A percentile compares a stretch with the other conserved stretches of the same genome.
These are phyloP conservation scores for Eucalyptus tenuipes DNA, from an alignment of 345 rosid species.

Conservation along the genomic window DNA sequence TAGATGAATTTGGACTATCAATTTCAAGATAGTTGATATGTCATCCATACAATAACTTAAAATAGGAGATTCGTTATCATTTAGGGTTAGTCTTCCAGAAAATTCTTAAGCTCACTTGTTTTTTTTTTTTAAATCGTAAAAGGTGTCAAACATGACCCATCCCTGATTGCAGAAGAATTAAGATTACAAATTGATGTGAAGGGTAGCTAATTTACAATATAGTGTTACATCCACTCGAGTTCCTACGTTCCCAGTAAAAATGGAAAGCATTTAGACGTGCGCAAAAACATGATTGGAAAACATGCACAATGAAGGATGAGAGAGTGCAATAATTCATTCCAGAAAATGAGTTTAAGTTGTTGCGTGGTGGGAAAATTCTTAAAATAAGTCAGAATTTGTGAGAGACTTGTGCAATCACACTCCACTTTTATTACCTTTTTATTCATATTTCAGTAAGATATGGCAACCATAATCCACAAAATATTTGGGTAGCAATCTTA, in stretches of 20 bases:
- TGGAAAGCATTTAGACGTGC: not conserved
- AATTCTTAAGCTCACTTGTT: not conserved
- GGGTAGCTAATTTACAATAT: not conserved
- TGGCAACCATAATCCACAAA: not conserved
- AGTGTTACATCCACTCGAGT: not conserved
- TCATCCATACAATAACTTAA: not conserved
- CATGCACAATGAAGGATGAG: not conserved
- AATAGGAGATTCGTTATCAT: not conserved
- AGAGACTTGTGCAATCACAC: not conserved
- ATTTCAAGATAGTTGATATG: not conserved
- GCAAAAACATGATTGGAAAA: not conserved
- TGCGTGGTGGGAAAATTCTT: not conserved
- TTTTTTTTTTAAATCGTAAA: not conserved
- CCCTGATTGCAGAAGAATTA: not conserved
- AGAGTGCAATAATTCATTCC: not conserved
- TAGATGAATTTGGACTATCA: not conserved
- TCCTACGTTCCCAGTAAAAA: not conserved
- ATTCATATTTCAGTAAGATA: not conserved
- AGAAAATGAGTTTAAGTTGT: not conserved
- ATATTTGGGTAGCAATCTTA: not conserved
- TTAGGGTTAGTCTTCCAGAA: not conserved
- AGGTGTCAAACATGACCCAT: not conserved
- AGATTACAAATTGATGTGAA: not conserved
- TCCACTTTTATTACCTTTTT: not conserved
- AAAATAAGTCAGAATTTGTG: not conserved